phyloP scores from a whole-genome alignment of 148 eudicot genomes.

The Polygonum aviculare region DNA sequence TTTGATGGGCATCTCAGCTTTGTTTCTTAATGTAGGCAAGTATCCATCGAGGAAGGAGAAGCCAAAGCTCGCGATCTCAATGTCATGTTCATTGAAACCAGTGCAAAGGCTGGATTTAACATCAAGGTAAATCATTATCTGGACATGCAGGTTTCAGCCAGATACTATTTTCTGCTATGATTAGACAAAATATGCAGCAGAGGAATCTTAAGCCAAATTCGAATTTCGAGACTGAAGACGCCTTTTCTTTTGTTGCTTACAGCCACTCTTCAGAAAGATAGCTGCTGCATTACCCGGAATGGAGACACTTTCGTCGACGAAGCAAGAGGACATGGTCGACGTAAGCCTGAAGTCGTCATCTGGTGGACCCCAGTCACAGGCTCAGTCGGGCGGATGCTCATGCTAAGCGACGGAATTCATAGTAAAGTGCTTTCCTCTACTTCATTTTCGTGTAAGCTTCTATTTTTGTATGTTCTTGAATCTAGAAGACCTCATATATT shows the following conservation, averaged over 20 bases:
- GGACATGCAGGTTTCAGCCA: neutral
- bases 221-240: too few relatives aligned
- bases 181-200: neutral
- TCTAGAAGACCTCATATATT: neutral
- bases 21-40: slow-evolving; percentile 48
- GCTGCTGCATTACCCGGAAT: slow-evolving; percentile 80
- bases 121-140: slow-evolving; percentile 46
- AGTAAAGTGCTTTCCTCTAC: slow-evolving; percentile 4
- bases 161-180: too few relatives aligned
- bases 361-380: slow-evolving; percentile 21
- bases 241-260: neutral
- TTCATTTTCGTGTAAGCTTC: neutral
- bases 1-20: neutral
- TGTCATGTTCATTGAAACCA: slow-evolving; percentile 83
- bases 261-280: slow-evolving; percentile 69
- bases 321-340: slow-evolving; percentile 74
- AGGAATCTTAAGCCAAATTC: neutral
- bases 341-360: slow-evolving; percentile 41
- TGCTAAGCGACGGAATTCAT: slow-evolving; percentile 12
- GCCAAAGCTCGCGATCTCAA: slow-evolving; percentile 54
- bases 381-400: slow-evolving; percentile 32
- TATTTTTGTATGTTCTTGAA: neutral
- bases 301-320: slow-evolving; percentile 61
- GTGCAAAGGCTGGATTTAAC: slow-evolving; percentile 92
- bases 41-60: slow-evolving; percentile 86